Base-by-base conservation (phyloP, 768 basidiomycete genomes). In the Boletus insuetus region DNA sequence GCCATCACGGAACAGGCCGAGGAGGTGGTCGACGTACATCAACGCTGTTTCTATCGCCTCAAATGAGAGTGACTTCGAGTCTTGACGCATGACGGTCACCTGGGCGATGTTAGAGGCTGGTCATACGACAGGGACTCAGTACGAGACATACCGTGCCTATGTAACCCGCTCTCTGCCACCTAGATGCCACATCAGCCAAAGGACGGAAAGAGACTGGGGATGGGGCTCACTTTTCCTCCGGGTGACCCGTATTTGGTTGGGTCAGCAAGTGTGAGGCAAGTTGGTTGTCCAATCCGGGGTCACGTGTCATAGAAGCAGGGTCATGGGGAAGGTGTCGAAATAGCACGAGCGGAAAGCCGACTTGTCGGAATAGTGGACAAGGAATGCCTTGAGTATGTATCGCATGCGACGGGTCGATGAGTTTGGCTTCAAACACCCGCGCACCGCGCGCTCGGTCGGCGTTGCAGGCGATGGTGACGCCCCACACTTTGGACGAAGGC, bases 11-110 rank as follows among this genome's bases (percentile, higher is more conserved):
- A 71, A 72, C 34, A 69, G 53, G 53, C 60, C 59, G 31, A 73
- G 62, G 7, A 73, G 46, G 47, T 65, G 56, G 58, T 75, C 71
- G 32, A 69, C 65, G 29, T 68, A 74, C 68, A 72, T 71, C 62
- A 71, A 64, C 35, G 55, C 60, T 2, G 67, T 68, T 49, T 68
- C 67, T 3, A 66, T 46, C 1, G 63, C 67, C 45, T 68, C 66
- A 2, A 60, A 58, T 22, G 67, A 64, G 20, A 68, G 64, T 0
- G 59, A 26, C 14, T 62, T 62, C 40, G 58, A 55, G 38, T 68
- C 67, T 58, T 60, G 60, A 35, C 64, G 64, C 55, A 68, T 66
- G 24, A 66, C 56, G 4, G 60, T 68, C 41, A 68, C 67, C 67
- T 68, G 43, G 7, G 26, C 14, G 4, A 40, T 4, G 0, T 48